These are phyloP conservation scores for Yamadazyma sp. DNA, from an alignment of 1,139 yeast genomes.

Conservation along the genomic window DNA sequence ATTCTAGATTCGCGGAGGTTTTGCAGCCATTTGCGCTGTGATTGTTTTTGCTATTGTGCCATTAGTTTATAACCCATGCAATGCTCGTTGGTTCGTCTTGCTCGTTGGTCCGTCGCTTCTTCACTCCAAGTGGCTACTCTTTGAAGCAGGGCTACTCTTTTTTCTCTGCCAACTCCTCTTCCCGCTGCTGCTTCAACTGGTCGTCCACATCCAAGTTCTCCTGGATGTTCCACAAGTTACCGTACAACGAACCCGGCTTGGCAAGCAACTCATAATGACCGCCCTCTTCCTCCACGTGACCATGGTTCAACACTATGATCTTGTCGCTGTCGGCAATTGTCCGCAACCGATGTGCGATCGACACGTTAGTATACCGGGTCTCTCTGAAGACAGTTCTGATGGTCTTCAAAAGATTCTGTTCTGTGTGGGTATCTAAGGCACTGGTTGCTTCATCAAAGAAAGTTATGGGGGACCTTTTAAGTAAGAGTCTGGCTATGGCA, in stretches of 20 bases:
- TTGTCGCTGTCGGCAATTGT: constrained; percentile 94
- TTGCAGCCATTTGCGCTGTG: too few relatives aligned
- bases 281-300: constrained; percentile 85
- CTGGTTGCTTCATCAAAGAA: constrained; percentile 97
- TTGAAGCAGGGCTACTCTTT: background rate
- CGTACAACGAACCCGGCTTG: constrained; percentile 60
- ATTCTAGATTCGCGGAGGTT: too few relatives aligned
- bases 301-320: constrained; percentile 81
- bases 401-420: constrained; percentile 75
- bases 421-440: constrained; percentile 96
- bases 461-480: constrained; percentile 85
- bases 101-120: too few relatives aligned
- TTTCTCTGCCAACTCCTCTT: background rate
- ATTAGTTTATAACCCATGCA: too few relatives aligned
- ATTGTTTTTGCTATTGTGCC: too few relatives aligned
- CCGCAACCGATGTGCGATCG: constrained; percentile 90
- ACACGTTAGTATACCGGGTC: constrained; percentile 68
- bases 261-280: constrained; percentile 63
- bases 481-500: constrained; percentile 84
- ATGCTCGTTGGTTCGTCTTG: too few relatives aligned
- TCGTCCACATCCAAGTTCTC: constrained; percentile 65
- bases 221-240: constrained; percentile 87
- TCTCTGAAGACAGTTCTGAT: constrained; percentile 62
- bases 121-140: too few relatives aligned
- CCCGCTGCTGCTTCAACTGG: constrained; percentile 11